A percentile compares a stretch with the other conserved stretches of the same genome.
phyloP scores from a whole-genome alignment of 805 yeast genomes.

The Brettanomyces naardenensis region DNA sequence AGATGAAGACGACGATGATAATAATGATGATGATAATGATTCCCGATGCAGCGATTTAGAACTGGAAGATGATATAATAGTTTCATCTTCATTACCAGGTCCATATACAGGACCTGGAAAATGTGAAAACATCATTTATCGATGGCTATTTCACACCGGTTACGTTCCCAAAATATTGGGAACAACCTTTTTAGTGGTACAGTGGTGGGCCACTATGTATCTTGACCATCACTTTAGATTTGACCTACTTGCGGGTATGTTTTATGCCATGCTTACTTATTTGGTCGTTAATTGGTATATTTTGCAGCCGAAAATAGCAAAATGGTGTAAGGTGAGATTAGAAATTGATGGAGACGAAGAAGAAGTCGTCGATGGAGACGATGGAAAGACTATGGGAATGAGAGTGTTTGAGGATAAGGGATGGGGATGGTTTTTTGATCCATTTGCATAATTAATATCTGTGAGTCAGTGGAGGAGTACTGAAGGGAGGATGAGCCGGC shows the following conservation, averaged over 20 bases:
- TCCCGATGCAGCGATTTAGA: too few relatives aligned
- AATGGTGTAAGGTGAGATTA: conserved; percentile 24
- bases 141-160: conserved; percentile 29
- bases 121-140: background rate
- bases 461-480: too few relatives aligned
- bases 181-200: conserved; percentile 39
- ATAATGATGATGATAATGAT: background rate
- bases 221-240: conserved; percentile 66
- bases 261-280: conserved; percentile 41
- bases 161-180: conserved; percentile 28
- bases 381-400: conserved; percentile 54
- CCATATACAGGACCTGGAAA: background rate
- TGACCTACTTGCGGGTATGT: conserved; percentile 49
- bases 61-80: too few relatives aligned
- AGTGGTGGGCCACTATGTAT: conserved; percentile 74
- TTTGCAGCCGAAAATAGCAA: background rate
- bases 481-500: too few relatives aligned
- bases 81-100: background rate
- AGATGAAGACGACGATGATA: background rate
- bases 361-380: too few relatives aligned
- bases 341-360: conserved; percentile 16
- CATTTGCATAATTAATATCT: conserved; percentile 20
- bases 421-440: conserved; percentile 49
- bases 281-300: conserved; percentile 24
- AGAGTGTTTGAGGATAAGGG: conserved; percentile 43